Evolutionary conservation across 352 stramenopile species (phyloP), one percentile per base, ranked within the genome.

Genomic region (Elongisporangium prolatum): DNA sequence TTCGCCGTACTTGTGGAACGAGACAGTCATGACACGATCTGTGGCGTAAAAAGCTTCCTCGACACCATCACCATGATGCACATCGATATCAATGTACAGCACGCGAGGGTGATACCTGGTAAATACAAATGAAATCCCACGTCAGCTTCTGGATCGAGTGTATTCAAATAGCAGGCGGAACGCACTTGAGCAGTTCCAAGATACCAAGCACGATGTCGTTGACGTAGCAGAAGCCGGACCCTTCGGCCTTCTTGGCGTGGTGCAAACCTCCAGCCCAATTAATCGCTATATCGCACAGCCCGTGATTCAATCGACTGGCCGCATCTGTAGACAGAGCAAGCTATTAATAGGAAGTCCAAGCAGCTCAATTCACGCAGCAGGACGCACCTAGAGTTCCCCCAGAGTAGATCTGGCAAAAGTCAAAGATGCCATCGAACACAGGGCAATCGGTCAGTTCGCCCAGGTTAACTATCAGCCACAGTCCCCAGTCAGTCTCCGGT

Each of bases 11-110:
- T 99, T 99, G 82, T 99, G 97, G 67, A 99, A 98, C 25, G 88
- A 98, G 22, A 98, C 89, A 2, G 97, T 99, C 97, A 99, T 99
- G 57, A 99, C 97, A n/a, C 97, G 81, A 72, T 99, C 94, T 4
- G 96, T 99, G 21, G 88, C 76, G 79, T 97, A 91, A 96, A 99
- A 72, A 67, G 97, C 86, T 98, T 98, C 87, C 95, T 98, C 77
- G 11, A 99, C 97, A 18, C 97, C 97, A 72, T 99, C 97, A 34
- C 97, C 97, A 65, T 99, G 97, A 70, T 99, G 97, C 13, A 99
- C 95, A 72, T 99, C 97, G 74, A 99, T 99, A 70, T 99, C 97
- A 74, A 99, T 98, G 76, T 99, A 99, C 11, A 99, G 71, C 17
- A 99, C 97, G 14, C 97, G 77, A 6, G 94, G 82, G 71, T 99